Percentiles rank a stretch among this genome's conserved stretches.
Conservation (phyloP, 805 yeast species). For the Clavispora carvajalis region DNA sequence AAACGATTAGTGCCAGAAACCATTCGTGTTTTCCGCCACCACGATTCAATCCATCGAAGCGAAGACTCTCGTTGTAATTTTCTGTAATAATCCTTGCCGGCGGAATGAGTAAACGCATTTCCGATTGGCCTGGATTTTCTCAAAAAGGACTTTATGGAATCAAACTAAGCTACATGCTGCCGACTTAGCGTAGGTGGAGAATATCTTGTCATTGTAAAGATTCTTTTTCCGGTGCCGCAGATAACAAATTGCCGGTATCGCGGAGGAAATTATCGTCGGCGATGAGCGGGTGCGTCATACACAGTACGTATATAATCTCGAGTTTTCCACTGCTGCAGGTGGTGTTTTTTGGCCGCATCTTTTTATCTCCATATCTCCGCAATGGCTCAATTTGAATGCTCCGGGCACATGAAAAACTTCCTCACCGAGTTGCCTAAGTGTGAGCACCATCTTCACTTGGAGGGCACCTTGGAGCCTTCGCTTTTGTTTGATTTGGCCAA, state of each 20-base stretch:
- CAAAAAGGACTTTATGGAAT: too few species aligned
- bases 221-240: background rate
- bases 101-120: too few species aligned
- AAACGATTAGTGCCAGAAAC: too few species aligned
- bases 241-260: background rate
- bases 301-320: background rate
- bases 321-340: background rate
- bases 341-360: background rate
- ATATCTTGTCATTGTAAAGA: too few species aligned
- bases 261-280: background rate
- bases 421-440: conserved; percentile 74
- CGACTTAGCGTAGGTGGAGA: too few species aligned
- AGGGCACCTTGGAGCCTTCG: conserved; percentile 78
- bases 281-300: background rate
- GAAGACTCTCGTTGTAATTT: too few species aligned
- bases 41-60: too few species aligned
- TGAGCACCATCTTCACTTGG: conserved; percentile 82
- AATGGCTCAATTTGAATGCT: conserved; percentile 11
- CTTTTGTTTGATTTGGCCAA: conserved; percentile 63
- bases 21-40: too few species aligned
- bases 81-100: too few species aligned
- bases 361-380: background rate
- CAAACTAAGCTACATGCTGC: too few species aligned
- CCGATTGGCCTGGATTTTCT: too few species aligned
- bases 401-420: conserved; percentile 39